Conservation (phyloP, 495 filamentous ascomycete genomes). For the Aeminium ludgeri region DNA sequence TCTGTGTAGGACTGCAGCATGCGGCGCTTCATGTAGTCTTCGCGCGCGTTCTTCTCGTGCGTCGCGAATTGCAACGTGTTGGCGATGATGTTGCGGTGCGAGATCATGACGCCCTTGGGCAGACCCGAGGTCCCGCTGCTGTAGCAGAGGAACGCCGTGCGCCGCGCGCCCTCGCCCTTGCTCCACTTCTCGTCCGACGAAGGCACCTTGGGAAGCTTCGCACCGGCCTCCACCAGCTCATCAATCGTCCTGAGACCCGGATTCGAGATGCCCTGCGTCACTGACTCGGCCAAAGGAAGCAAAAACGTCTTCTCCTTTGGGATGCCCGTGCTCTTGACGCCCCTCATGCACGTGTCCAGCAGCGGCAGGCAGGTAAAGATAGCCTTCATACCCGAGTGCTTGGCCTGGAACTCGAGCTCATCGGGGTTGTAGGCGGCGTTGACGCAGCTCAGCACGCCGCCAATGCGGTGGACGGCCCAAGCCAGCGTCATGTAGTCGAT, state of each 20-base stretch:
- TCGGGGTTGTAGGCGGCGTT: constrained; percentile 65
- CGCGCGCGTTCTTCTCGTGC: constrained; percentile 36
- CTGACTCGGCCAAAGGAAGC: constrained; percentile 44
- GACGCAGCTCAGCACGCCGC: constrained; percentile 59
- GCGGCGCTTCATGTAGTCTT: constrained; percentile 20
- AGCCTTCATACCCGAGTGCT: constrained; percentile 54
- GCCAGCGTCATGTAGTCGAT: constrained; percentile 65
- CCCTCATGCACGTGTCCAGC: constrained; percentile 50
- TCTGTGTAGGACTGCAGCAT: constrained; percentile 34
- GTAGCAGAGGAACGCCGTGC: constrained; percentile 74
- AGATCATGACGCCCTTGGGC: constrained; percentile 93
- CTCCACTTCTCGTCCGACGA: constrained; percentile 31
- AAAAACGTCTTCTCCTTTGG: constrained; percentile 59
- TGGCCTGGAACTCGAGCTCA: constrained; percentile 66
- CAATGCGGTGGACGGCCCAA: constrained; percentile 61
- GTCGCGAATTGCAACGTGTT: constrained; percentile 51
- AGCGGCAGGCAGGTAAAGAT: constrained; percentile 69
- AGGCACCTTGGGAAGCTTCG: constrained; percentile 28
- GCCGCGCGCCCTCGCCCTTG: constrained; percentile 56
- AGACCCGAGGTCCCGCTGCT: constrained; percentile 79
- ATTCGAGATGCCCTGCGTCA: constrained; percentile 30
- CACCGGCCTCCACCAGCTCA: constrained; percentile 50
- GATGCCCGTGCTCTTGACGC: constrained; percentile 48
- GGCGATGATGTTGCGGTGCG: constrained; percentile 74
- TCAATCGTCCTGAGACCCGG: constrained; percentile 53